Evolutionary conservation across 768 basidiomycete genomes (phyloP), one percentile per base, ranked within the genome.

Genomic region (Tephrocybe sp.): DNA sequence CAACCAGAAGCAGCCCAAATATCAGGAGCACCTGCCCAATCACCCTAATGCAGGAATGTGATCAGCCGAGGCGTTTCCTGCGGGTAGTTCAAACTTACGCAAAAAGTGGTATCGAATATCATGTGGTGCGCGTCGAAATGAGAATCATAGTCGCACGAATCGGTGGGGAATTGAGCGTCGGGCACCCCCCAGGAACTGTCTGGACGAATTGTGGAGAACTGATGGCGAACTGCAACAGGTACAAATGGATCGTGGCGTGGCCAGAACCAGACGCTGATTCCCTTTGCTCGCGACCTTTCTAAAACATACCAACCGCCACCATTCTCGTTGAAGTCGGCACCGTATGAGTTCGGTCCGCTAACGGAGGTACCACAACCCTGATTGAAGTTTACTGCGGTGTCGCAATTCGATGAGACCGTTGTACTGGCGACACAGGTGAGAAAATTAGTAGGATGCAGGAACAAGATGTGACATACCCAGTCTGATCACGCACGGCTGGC

Each of bases 241-340:
- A 80, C 70, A n/a, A 49, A 48, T 10, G 60, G 22, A 50, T 75
- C 73, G 58, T 69, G 54, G 33, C 82, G 68, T 11, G 77, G 59
- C 79, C 80, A 84, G 61, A 82, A 86, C 79, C 82, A 89, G 24
- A 86, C 61, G 45, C 69, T 73, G 33, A 88, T 69, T 19, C 82
- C 80, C 2, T 62, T 65, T 0, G 50, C 33, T 8, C 41, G 47
- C 21, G 72, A 68, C 33, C 76, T 73, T 50, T 67, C 59, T 71
- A 83, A 69, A 41, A 70, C 82, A 60, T 75, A 87, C 70, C 69
- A 83, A 0, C 86, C 87, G 21, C 86, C 87, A 22, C 76, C 74
- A 12, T 61, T 63, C 11, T 29, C 23, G 58, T 84, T 84, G 66
- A 84, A 81, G 12, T 51, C 58, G 24, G 58, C 5, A 19, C 80